These are phyloP conservation scores for Bisporella sp. DNA, from an alignment of 2,329 filamentous ascomycete species.

Conservation along the genomic window DNA sequence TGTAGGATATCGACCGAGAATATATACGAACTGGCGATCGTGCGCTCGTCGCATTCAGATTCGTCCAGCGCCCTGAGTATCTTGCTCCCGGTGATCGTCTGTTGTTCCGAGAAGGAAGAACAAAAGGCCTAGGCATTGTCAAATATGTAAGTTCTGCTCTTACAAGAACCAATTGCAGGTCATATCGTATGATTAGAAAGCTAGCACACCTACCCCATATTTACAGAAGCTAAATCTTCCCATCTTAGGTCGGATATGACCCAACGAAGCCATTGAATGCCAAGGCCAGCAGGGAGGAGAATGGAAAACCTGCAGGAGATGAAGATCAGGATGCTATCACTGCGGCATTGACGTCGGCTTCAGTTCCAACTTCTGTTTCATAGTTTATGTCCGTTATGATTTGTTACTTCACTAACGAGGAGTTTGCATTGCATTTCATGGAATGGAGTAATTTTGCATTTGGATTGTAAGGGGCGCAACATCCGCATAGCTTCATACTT, in stretches of 20 bases:
- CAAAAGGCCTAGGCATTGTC: constrained; percentile 92
- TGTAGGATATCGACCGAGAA: constrained; percentile 77
- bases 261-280: constrained; percentile 41
- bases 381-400: not conserved
- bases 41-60: constrained; percentile 90
- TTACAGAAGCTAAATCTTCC: too few species aligned
- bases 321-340: not conserved
- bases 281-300: constrained; percentile 23
- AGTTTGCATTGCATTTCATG: too few species aligned
- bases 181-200: too few species aligned
- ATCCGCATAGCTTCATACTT: too few species aligned
- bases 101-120: constrained; percentile 88
- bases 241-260: constrained; percentile 66
- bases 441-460: too few species aligned
- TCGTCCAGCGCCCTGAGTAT: constrained; percentile 91
- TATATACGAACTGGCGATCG: constrained; percentile 92
- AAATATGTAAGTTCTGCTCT: constrained; percentile 43
- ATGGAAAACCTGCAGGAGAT: constrained; percentile 1
- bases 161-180: too few species aligned
- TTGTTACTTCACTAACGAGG: not conserved
- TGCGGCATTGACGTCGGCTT: constrained; percentile 1
- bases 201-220: too few species aligned
- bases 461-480: too few species aligned
- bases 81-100: constrained; percentile 81
- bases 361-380: not conserved